Base-by-base conservation (phyloP, 176 grass and related monocot species). In the Hsuehochloa calcarea region DNA sequence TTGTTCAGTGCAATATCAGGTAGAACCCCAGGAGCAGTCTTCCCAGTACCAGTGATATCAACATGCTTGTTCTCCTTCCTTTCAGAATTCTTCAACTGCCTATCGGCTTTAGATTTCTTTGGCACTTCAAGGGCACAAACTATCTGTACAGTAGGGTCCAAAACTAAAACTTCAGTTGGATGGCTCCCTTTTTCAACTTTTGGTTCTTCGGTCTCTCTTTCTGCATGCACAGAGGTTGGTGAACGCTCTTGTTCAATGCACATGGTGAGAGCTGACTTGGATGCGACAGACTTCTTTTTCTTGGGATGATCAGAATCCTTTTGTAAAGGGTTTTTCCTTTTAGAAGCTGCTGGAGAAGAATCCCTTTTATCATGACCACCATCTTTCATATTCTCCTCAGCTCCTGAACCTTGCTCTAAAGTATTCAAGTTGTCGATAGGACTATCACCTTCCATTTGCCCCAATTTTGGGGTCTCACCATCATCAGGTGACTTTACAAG, bases 401-500 rank as follows among this genome's bases (percentile, higher is more conserved):
- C 80, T 79, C 47, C 83, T 74, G 84, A 78, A 47, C 55, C 70
- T 71, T 40, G 35, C 46, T 56, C 72, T 78, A 77, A 79, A 55
- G 51, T 76, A 84, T 87, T 70, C 20, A 84, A 87, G 72, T 47
- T 72, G 60, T 88, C 51, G 40, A 74, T 67, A 50, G 78, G 47
- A 58, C 71, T 80, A 89, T 85, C 81, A 72, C 22, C 75, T 88
- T 82, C 80, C 62, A 78, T 75, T 25, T 58, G 79, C 13, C 68
- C 78, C 51, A 77, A n/a, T 74, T 87, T 91, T 82, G 65, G 54
- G 71, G 62, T 74, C 82, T 63, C 76, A 74, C 83, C 75, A 77
- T 88, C 67, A 75, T 72, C 65, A 85, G 49, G 63, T 77, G 88
- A 83, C 68, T 85, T 89, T 78, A 78, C 82, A 89, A 78, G 78